These are phyloP conservation scores for Mycena crocata DNA, from an alignment of 768 basidiomycete species.

Conservation along the genomic window DNA sequence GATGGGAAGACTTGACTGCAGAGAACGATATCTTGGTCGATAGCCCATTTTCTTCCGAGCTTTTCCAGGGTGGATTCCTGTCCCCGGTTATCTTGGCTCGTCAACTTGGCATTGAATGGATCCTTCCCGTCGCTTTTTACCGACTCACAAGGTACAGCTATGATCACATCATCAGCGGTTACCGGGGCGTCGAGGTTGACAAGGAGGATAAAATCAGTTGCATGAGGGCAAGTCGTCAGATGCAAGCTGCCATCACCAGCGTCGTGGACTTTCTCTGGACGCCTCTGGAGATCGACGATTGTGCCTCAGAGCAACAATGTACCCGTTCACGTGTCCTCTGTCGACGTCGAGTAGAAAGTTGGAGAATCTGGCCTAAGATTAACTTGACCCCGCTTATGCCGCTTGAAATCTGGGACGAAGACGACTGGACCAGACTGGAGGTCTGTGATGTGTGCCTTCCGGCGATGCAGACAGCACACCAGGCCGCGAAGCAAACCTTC, in stretches of 20 bases:
- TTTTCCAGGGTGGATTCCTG: neutral
- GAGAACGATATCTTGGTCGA: neutral
- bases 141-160: neutral
- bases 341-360: too few species aligned
- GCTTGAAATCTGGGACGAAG: neutral
- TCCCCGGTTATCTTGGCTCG: neutral
- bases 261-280: neutral
- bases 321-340: too few species aligned
- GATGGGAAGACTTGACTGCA: neutral
- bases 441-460: neutral
- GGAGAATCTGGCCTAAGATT: too few species aligned
- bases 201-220: neutral
- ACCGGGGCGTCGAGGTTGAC: neutral
- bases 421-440: neutral
- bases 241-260: neutral
- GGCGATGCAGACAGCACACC: neutral
- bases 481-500: neutral
- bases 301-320: too few species aligned
- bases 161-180: neutral
- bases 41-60: too few species aligned
- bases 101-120: constrained; percentile 5
- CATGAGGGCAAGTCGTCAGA: neutral
- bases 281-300: too few species aligned
- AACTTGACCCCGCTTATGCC: neutral
- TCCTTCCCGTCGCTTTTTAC: neutral